Percentiles rank a stretch among this genome's conserved stretches.
Evolutionary conservation across 257 asterid species (phyloP).

Genomic region (Fraxinus quadrangulata): DNA sequence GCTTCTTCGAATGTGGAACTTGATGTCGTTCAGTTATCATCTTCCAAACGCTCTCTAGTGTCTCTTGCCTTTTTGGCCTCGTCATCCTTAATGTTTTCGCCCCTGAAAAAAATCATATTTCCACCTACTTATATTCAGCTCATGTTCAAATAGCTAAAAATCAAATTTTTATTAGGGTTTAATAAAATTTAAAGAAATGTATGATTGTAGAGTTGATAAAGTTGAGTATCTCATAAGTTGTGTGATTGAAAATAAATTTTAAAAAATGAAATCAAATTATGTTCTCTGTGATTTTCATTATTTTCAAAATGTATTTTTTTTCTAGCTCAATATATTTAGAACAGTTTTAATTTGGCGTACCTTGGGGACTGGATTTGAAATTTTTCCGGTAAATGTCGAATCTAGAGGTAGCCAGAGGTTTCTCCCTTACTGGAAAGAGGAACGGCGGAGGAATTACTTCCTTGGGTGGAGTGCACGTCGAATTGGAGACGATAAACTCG

Average conservation of each 20-base stretch:
- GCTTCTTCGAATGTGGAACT: conserved; percentile 47
- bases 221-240: no score
- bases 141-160: no score
- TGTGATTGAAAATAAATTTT: no score
- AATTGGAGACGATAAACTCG: background rate
- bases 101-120: conserved; percentile 4
- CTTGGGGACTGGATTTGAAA: conserved; percentile 10
- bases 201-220: no score
- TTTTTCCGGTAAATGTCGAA: conserved; percentile 16
- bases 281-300: no score
- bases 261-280: no score
- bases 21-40: conserved; percentile 34
- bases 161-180: no score
- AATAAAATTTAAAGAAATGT: no score
- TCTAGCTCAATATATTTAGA: no score
- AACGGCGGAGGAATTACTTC: background rate
- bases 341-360: background rate
- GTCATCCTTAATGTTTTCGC: conserved; percentile 12
- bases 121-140: background rate
- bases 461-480: background rate
- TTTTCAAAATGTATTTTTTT: no score
- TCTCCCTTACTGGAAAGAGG: conserved; percentile 14
- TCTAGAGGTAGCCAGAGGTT: conserved; percentile 17
- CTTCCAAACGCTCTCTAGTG: conserved; percentile 39
- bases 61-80: conserved; percentile 27